Evolutionary conservation across 257 asterid species (phyloP), one percentile per base, ranked within the genome.

Genomic region (Fraxinus pennsylvanica): DNA sequence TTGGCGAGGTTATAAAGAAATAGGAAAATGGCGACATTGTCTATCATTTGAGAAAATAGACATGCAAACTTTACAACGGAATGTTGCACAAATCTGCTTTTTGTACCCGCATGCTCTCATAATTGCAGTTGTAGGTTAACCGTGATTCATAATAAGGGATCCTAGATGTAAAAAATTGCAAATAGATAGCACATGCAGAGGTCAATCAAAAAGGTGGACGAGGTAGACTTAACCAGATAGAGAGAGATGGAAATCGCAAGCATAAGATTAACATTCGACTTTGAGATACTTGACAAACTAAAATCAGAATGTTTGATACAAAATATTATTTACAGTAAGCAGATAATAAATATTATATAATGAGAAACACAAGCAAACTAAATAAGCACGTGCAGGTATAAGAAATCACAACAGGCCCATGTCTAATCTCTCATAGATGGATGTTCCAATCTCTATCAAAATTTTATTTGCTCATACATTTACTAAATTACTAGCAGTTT

Each of bases 11-110:
- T 52, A 52, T 14, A 17, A 15, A 52, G 61, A 43, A 21, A 72
- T n/a, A 57, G 54, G 63, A 41, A 4, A 12, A 54, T 59, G 7
- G 63, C 76, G 29, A 27, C 68, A 14, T 63, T 65, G 76, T 76
- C 61, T 33, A 33, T 43, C 17, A 47, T 13, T 22, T 6, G 19
- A 50, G 76, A 71, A 76, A 72, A 27, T 10, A 30, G 77, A 29
- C 30, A 9, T 19, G 69, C 67, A 67, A 69, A 68, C 38, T 35
- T 9, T 30, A 52, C 15, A 13, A 43, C 0, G 25, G 63, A 52
- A 45, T 45, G 19, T 45, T 52, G 45, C 45, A 39, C 43, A 38
- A 6, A 38, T 38, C 43, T 38, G 43, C 43, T 38, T 38, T 38
- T 38, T 38, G 43, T 39, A 39, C 45, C 45, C 12, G 13, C 9